Evolutionary conservation across 2,329 filamentous ascomycete species (phyloP).

Genomic region (Phaeosphaeria sp.): DNA sequence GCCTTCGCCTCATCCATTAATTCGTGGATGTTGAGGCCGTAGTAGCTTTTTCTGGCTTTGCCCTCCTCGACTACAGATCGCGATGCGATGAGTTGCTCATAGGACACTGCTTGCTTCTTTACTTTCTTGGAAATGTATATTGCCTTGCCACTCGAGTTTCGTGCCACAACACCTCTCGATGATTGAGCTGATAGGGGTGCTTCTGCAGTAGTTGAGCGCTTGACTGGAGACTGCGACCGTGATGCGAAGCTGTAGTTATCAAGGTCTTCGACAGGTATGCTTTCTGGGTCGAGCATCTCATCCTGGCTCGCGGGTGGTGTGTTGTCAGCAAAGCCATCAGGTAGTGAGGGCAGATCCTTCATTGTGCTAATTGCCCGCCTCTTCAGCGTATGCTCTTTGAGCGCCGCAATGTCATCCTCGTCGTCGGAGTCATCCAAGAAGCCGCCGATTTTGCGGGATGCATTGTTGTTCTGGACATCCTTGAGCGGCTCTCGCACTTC

Average conservation of each 20-base stretch:
- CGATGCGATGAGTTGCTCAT: slow-evolving; percentile 71
- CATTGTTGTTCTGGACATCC: slow-evolving; percentile 42
- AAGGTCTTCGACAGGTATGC: slow-evolving; percentile 36
- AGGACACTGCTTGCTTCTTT: slow-evolving; percentile 57
- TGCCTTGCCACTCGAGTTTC: slow-evolving; percentile 64
- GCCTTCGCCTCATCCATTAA: slow-evolving; percentile 75
- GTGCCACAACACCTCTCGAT: slow-evolving; percentile 29
- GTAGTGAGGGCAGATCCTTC: slow-evolving; percentile 31
- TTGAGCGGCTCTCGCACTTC: slow-evolving; percentile 39
- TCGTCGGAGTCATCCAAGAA: slow-evolving; percentile 51
- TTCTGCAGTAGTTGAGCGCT: slow-evolving; percentile 17
- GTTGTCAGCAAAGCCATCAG: slow-evolving; percentile 32
- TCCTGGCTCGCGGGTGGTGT: slow-evolving; percentile 46
- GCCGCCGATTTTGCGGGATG: slow-evolving; percentile 42
- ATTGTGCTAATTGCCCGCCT: slow-evolving; percentile 39
- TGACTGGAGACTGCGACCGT: slow-evolving; percentile 30
- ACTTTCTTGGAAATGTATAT: slow-evolving; percentile 64
- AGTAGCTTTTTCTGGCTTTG: slow-evolving; percentile 77
- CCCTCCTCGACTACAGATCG: slow-evolving; percentile 69
- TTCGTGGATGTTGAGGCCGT: slow-evolving; percentile 89
- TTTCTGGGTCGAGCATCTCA: slow-evolving; percentile 34
- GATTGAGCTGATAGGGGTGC: slow-evolving; percentile 24
- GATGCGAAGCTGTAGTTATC: slow-evolving; percentile 37
- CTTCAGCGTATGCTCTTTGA: slow-evolving; percentile 48
- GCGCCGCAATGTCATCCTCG: slow-evolving; percentile 49